phyloP scores from a whole-genome alignment of 2,329 filamentous ascomycete species.

The Claviceps arundinis region DNA sequence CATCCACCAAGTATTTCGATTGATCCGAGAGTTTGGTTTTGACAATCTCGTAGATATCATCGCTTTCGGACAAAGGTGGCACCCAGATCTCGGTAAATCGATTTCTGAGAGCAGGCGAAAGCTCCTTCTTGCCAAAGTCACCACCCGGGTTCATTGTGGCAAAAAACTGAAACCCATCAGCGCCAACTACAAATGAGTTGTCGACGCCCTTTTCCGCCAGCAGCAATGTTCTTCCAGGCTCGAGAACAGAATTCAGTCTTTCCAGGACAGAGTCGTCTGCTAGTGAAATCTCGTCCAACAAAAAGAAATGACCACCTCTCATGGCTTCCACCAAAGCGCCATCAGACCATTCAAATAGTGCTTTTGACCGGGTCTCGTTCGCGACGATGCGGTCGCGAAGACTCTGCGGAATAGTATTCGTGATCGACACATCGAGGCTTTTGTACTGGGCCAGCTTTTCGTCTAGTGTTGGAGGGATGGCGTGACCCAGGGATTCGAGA shows the following conservation, averaged over 20 bases:
- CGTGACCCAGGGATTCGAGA: slow-evolving; percentile 27
- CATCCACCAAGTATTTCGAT: slow-evolving; percentile 43
- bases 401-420: slow-evolving; percentile 33
- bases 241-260: slow-evolving; percentile 88
- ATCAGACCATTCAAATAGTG: slow-evolving; percentile 92
- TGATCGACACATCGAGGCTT: slow-evolving; percentile 31
- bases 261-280: slow-evolving; percentile 96
- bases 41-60: slow-evolving; percentile 83
- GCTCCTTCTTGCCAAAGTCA: slow-evolving; percentile 94
- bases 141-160: slow-evolving; percentile 99
- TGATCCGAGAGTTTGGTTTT: slow-evolving; percentile 52
- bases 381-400: slow-evolving; percentile 32
- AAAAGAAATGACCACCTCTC: slow-evolving; percentile 77
- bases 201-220: slow-evolving; percentile 87
- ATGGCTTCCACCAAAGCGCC: slow-evolving; percentile 89
- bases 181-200: slow-evolving; percentile 65
- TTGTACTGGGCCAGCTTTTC: slow-evolving; percentile 45
- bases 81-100: slow-evolving; percentile 99
- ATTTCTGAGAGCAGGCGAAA: slow-evolving; percentile 88
- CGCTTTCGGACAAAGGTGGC: slow-evolving; percentile 67
- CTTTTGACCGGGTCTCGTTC: slow-evolving; percentile 53
- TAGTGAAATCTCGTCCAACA: slow-evolving; percentile 94
- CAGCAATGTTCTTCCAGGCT: slow-evolving; percentile 72
- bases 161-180: slow-evolving; percentile 81
- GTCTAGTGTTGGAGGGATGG: slow-evolving; percentile 32